Percentiles rank a stretch among this genome's conserved stretches.
phyloP scores from a whole-genome alignment of 75 land plant genomes.

The Pseudotsuga menziesii region DNA sequence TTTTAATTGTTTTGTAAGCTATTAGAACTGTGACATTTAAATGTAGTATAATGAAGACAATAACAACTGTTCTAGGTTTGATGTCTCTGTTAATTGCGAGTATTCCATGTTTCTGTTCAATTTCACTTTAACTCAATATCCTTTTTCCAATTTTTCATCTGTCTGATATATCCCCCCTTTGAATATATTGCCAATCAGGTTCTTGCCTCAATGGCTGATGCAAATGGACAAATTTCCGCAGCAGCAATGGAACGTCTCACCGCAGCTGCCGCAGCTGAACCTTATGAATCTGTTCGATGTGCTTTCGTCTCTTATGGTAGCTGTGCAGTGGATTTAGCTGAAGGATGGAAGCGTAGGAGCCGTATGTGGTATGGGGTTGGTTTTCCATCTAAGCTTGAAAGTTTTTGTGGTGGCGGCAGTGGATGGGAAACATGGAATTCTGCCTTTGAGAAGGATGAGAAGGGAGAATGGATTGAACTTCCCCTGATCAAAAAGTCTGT shows the following conservation, averaged over 20 bases:
- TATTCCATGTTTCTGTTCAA: not conserved
- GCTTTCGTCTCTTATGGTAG: slow-evolving; percentile 98
- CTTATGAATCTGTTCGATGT: slow-evolving; percentile 95
- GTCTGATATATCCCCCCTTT: not conserved
- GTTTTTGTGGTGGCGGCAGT: slow-evolving; percentile 89
- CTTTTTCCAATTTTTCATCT: not conserved
- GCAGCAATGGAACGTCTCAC: slow-evolving; percentile 87
- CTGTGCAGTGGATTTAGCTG: slow-evolving; percentile 74
- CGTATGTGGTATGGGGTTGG: slow-evolving; percentile 99
- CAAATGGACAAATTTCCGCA: slow-evolving; percentile 90
- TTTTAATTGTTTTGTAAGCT: not conserved
- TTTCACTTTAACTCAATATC: not conserved
- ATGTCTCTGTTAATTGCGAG: not conserved
- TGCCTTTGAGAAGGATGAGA: slow-evolving; percentile 72
- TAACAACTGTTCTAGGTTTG: not conserved
- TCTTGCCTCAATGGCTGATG: slow-evolving; percentile 96
- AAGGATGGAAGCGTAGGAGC: slow-evolving; percentile 97
- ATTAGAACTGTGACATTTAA: not conserved
- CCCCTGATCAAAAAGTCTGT: slow-evolving; percentile 86
- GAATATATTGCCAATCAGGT: slow-evolving; percentile 35
- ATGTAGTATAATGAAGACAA: not conserved
- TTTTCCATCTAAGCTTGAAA: slow-evolving; percentile 40
- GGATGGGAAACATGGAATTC: slow-evolving; percentile 87
- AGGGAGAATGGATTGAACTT: slow-evolving; percentile 93
- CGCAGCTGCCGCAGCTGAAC: slow-evolving; percentile 99